Percentiles rank a stretch among this genome's conserved stretches.
phyloP scores from a whole-genome alignment of 345 rosid genomes.

The Trapa incisa region DNA sequence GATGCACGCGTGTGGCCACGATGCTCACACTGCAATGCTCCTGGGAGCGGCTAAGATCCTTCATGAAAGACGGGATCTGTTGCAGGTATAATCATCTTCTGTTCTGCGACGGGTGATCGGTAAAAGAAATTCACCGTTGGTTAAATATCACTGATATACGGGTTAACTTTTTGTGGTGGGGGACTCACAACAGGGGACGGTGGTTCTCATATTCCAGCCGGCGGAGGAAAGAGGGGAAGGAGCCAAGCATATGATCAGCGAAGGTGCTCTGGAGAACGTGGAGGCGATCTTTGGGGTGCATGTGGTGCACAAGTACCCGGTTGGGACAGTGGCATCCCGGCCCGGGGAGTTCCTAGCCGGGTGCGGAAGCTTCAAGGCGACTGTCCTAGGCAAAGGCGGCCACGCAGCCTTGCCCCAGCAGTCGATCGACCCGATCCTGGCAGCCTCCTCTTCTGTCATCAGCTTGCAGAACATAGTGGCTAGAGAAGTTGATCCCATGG shows the following conservation, averaged over 20 bases:
- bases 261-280: slow-evolving; percentile 35
- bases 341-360: slow-evolving; percentile 57
- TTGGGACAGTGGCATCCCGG: slow-evolving; percentile 33
- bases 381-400: slow-evolving; percentile 42
- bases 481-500: slow-evolving; percentile 52
- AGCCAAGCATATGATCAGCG: slow-evolving; percentile 41
- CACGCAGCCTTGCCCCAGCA: slow-evolving; percentile 42
- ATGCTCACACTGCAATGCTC: slow-evolving; percentile 13
- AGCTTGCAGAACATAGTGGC: slow-evolving; percentile 53
- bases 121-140: no score
- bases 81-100: slow-evolving; percentile 19
- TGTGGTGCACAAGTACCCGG: slow-evolving; percentile 22
- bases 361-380: slow-evolving; percentile 49
- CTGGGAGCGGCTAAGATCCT: slow-evolving; percentile 45
- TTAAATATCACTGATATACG: no score
- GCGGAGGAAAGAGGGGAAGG: slow-evolving; percentile 58
- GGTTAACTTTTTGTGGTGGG: not conserved
- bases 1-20: slow-evolving; percentile 20
- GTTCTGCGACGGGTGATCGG: no score
- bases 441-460: slow-evolving; percentile 39
- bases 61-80: slow-evolving; percentile 22
- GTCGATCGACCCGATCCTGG: slow-evolving; percentile 52
- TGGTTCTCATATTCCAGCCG: slow-evolving; percentile 50
- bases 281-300: slow-evolving; percentile 54
- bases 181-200: slow-evolving; percentile 40